phyloP scores from a whole-genome alignment of 768 basidiomycete genomes.

The Astraeus odoratus region DNA sequence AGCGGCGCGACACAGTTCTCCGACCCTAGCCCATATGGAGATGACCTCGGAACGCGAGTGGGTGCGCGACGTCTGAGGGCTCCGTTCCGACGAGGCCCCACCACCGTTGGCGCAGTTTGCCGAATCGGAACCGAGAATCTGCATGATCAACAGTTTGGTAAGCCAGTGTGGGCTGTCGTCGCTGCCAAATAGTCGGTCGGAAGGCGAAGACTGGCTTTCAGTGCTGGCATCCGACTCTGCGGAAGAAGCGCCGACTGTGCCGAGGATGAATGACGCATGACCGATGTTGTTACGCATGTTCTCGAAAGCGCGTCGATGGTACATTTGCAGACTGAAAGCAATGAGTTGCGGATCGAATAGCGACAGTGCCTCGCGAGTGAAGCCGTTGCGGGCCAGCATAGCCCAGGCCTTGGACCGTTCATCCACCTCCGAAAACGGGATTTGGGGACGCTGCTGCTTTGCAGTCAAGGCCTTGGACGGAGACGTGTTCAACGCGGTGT shows the following conservation, averaged over 20 bases:
- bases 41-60: conserved; percentile 71
- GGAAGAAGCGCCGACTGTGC: conserved; percentile 16
- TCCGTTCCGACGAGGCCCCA: conserved; percentile 26
- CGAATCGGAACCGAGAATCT: conserved; percentile 60
- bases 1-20: conserved; percentile 59
- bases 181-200: conserved; percentile 51
- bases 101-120: conserved; percentile 24
- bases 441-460: conserved; percentile 20
- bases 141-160: conserved; percentile 63
- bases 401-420: conserved; percentile 39
- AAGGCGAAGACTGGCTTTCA: conserved; percentile 11
- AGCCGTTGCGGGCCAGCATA: conserved; percentile 54
- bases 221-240: neutral
- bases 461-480: conserved; percentile 18
- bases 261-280: conserved; percentile 37
- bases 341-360: conserved; percentile 54
- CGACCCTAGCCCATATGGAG: conserved; percentile 64
- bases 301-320: conserved; percentile 50
- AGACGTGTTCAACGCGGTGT: conserved; percentile 8
- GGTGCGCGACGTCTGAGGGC: conserved; percentile 42
- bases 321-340: conserved; percentile 55
- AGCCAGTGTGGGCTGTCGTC: conserved; percentile 77
- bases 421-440: conserved; percentile 13
- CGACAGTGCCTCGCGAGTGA: conserved; percentile 61
- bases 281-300: conserved; percentile 48